Conservation (phyloP, 306 rosid species). For the Begonia fuchsioides region DNA sequence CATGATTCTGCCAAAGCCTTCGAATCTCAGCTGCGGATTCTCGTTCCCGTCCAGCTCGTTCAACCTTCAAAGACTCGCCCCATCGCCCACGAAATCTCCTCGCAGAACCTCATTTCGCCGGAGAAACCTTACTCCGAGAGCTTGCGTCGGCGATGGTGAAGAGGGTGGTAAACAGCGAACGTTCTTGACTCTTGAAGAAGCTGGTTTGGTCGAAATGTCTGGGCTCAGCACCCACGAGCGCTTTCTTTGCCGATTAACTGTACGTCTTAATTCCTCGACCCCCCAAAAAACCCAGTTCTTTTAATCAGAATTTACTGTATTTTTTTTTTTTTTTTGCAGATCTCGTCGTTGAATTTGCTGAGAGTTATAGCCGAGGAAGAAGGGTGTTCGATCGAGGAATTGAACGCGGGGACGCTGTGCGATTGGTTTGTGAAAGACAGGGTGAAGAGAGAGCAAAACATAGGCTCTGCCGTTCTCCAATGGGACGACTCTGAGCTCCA, state of each 20-base stretch:
- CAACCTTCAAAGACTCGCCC: constrained; percentile 10
- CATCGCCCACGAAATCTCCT: neutral
- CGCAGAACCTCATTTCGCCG: constrained; percentile 1
- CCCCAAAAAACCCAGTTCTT: too few species aligned
- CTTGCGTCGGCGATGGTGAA: constrained; percentile 12
- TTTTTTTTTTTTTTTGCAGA: constrained; percentile 17
- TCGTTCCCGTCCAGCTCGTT: constrained; percentile 13
- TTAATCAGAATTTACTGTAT: too few species aligned
- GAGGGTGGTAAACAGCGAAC: constrained; percentile 25
- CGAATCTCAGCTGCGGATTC: constrained; percentile 17
- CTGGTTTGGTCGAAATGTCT: constrained; percentile 80
- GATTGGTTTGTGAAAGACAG: constrained; percentile 58
- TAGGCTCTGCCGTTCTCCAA: constrained; percentile 76
- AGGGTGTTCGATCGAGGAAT: constrained; percentile 69
- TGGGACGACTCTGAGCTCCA: constrained; percentile 73
- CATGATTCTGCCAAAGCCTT: constrained; percentile 32
- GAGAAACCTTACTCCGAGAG: neutral
- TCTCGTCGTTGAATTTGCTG: constrained; percentile 66
- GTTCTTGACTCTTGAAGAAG: constrained; percentile 68
- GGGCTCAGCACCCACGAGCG: constrained; percentile 73
- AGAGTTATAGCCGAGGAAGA: constrained; percentile 86
- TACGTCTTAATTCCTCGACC: constrained; percentile 2
- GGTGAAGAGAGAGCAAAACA: constrained; percentile 61
- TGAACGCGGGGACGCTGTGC: constrained; percentile 65
- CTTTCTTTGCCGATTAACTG: constrained; percentile 84